Base-by-base conservation (phyloP, 257 asterid species). In the Solanum clarkiae region DNA sequence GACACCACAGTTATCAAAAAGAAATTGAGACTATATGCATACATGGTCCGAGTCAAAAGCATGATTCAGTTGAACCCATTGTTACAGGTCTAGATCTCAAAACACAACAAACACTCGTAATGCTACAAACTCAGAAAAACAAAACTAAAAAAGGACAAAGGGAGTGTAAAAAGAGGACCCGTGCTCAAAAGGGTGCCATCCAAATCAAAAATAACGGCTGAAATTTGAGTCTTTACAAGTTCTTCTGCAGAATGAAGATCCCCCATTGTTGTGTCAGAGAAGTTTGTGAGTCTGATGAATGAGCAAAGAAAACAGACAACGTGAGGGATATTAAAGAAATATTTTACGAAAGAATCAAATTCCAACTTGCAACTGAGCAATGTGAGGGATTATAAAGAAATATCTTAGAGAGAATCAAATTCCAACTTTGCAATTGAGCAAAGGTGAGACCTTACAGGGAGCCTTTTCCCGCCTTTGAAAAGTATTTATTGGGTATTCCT, bases 131-230 rank as follows among this genome's bases (percentile, higher is more conserved):
- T 5, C 63, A 26, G 3, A 51, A 26, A 15, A 7, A 7, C 6
- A 55, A 60, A 65, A 13, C 8, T 14, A 6, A 68, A 85, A 70
- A 4, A 10, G 45, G 65, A 11, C 53, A 8, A 70, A 17, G 53
- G 9, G 17, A 66, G 15, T 6, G 57, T 63, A 68, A 55, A 84
- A 69, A 42, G 14, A 65, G 8, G 20, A 94, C 99, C 98, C 65
- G 98, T 92, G 87, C 91, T 93, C 85, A 95, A 86, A 87, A 95
- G 95, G 89, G 99, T 95, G 4, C 98, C 98, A 63, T 94, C 98
- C 93, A 95, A 91, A 94, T 93, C 99, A 87, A 95, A 93, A 49
- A 94, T 93, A 81, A 95, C 93, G 75, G 99, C 97, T 18, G 90
- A 86, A 59, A 83, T 49, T 26, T 54, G 88, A 77, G 90, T 80